phyloP scores from a whole-genome alignment of 768 basidiomycete species.

The Amanita molliuscula region DNA sequence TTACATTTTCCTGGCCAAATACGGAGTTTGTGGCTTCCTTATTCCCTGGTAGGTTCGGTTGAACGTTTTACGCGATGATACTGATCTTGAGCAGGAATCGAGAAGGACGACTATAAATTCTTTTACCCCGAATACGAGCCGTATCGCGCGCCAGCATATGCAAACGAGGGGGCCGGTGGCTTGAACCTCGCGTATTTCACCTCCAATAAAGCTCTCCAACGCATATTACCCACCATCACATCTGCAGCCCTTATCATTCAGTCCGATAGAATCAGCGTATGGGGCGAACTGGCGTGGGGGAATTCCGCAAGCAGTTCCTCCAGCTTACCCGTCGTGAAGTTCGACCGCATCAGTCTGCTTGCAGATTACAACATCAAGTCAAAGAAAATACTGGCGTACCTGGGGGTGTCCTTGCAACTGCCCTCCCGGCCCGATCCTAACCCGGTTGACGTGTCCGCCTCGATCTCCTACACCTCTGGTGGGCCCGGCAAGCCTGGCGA shows the following conservation, averaged over 20 bases:
- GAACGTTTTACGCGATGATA: not conserved
- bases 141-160: not conserved
- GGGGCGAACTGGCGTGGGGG: not conserved
- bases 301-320: not conserved
- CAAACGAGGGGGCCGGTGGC: not conserved
- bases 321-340: not conserved
- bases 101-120: not conserved
- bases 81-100: not conserved
- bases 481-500: not conserved
- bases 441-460: too few species aligned
- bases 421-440: too few species aligned
- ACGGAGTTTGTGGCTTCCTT: not conserved
- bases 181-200: not conserved
- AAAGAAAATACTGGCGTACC: not conserved
- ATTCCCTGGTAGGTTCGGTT: not conserved
- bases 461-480: not conserved
- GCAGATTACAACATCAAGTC: not conserved
- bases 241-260: not conserved
- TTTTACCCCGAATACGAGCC: not conserved
- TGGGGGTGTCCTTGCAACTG: too few species aligned
- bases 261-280: not conserved
- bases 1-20: not conserved
- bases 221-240: not conserved
- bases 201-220: not conserved
- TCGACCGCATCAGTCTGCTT: not conserved